phyloP scores from a whole-genome alignment of 192 early-diverging fungal species.

The Podila minutissima region DNA sequence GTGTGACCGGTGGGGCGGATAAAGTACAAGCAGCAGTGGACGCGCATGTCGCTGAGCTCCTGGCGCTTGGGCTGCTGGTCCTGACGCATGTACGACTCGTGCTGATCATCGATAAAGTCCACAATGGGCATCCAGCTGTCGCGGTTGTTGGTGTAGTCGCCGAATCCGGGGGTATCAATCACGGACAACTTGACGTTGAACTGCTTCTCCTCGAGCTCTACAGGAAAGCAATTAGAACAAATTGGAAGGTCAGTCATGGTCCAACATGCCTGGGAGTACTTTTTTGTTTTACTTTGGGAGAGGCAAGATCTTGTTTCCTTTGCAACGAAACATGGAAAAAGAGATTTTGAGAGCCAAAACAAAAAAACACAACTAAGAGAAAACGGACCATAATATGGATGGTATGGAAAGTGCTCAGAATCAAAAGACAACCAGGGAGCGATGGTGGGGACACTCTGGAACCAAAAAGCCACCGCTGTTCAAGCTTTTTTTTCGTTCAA shows the following conservation, averaged over 20 bases:
- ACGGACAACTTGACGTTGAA: slow-evolving; percentile 97
- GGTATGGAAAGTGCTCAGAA: slow-evolving; percentile 1
- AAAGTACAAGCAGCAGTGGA: slow-evolving; percentile 99
- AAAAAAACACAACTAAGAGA: background rate
- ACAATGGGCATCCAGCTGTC: slow-evolving; percentile 99
- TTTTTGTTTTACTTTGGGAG: no score
- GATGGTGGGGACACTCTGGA: background rate
- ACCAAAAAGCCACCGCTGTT: no score
- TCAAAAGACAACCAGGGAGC: background rate
- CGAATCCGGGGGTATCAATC: slow-evolving; percentile 92
- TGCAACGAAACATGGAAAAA: slow-evolving; percentile 9
- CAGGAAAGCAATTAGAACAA: slow-evolving; percentile 7
- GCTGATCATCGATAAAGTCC: slow-evolving; percentile 99
- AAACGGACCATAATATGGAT: no score
- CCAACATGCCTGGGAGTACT: no score
- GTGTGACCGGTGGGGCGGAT: slow-evolving; percentile 98
- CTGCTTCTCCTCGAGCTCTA: slow-evolving; percentile 96
- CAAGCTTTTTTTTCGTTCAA: background rate
- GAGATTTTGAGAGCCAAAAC: slow-evolving; percentile 11
- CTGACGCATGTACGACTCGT: slow-evolving; percentile 92
- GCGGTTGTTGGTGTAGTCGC: slow-evolving; percentile 92
- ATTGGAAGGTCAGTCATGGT: no score
- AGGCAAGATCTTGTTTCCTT: no score
- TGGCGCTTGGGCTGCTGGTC: slow-evolving; percentile 89
- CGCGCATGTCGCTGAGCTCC: slow-evolving; percentile 91